phyloP scores from a whole-genome alignment of 108 stramenopile species.

The Mediolabrus comicus region DNA sequence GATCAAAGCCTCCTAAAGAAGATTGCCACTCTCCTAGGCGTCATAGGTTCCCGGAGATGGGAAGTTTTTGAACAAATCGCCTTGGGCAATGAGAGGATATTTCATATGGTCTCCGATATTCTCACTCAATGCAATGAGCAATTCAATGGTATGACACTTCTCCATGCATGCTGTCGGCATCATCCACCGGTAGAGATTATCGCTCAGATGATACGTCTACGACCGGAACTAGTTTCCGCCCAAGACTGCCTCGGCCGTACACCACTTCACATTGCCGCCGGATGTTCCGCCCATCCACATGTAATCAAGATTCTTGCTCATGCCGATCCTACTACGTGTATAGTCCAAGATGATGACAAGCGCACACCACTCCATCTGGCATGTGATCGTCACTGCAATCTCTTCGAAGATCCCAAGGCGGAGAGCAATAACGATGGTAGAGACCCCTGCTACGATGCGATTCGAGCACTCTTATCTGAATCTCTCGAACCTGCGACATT shows the following conservation, averaged over 20 bases:
- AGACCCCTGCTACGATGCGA: constrained; percentile 18
- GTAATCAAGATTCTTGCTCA: constrained; percentile 11
- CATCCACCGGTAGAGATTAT: background rate
- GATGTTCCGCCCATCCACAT: constrained; percentile 3
- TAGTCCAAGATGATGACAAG: constrained; percentile 33
- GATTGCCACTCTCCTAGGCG: background rate
- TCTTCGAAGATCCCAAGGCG: constrained; percentile 22
- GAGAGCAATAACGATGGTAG: background rate
- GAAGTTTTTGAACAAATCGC: background rate
- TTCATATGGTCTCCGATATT: background rate
- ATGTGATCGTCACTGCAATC: constrained; percentile 28
- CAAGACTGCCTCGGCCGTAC: constrained; percentile 33
- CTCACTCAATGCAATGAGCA: background rate
- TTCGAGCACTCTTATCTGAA: constrained; percentile 17
- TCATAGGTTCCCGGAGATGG: background rate
- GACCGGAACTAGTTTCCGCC: constrained; percentile 7
- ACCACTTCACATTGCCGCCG: constrained; percentile 41
- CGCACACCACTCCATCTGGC: constrained; percentile 40
- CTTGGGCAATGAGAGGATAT: background rate
- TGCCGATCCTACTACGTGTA: constrained; percentile 25
- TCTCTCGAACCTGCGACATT: constrained; percentile 2
- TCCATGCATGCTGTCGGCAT: background rate
- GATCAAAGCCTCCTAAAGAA: background rate
- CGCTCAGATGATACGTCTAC: background rate
- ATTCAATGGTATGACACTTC: constrained; percentile 1